Base-by-base conservation (phyloP, 164 flowering plant genomes). In the Umbellularia californica region DNA sequence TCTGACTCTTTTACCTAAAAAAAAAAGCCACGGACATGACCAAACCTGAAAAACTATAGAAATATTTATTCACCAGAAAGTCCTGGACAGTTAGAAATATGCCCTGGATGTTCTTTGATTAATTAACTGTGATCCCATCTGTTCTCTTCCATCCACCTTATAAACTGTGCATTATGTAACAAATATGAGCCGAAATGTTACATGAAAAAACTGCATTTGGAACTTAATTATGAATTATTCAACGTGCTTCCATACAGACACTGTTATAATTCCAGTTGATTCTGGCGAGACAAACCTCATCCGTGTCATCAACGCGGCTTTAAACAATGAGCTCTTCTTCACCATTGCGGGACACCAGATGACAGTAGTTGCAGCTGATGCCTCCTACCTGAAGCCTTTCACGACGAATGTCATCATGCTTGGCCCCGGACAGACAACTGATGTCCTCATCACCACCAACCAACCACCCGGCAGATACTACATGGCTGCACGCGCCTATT, bases 401-500 rank as follows among this genome's bases (percentile, higher is more conserved):
- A 88, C 91, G 74, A 90, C 95, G 65, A 71, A 82, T 0, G 92
- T 90, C 55, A 67, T 92, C 78, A 84, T 92, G 92, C 81, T 92
- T 3, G 97, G 95, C 7, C 97, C 97, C 0, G 99, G 99, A 10
- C 97, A 93, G 72, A 95, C 99, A 10, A 90, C 89, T 3, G 81
- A 90, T 74, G 91, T 92, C 58, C 93, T 95, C 74, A 72, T 95
- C 73, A 82, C 84, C 4, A 87, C 97, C 33, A 81, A 93, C 74
- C 99, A 95, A 68, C 79, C 83, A 4, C 95, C 97, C 0, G 92
- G 74, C n/a, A 85, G 85, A 19, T 93, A 91, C 84, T 91, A 92
- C 85, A 88, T 91, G 85, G 98, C 98, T 1, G 97, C 97, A 0
- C 83, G 83, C 0, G 93, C 95, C 64, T 95, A 91, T 60, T 75